Evolutionary conservation across 2,329 filamentous ascomycete genomes (phyloP), one percentile per base, ranked within the genome.

Genomic region (Colletotrichum orchidophilum): DNA sequence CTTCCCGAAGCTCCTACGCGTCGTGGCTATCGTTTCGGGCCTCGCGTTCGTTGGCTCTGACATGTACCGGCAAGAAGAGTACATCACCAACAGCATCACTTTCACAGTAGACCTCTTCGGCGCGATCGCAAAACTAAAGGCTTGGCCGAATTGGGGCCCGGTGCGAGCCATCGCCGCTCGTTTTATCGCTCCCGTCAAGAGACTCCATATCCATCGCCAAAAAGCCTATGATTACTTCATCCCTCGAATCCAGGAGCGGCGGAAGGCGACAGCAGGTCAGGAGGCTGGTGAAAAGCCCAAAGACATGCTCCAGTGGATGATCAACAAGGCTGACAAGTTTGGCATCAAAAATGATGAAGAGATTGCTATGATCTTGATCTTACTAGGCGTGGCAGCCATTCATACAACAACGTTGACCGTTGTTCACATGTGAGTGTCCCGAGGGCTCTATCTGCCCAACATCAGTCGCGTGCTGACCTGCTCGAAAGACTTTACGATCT

Each of bases 261-360:
- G 42, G 3, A 4, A n/a, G n/a, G n/a, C 42, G 18, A 49, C 15
- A 6, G 6, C 2, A 1, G 7, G 18, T 21, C 2, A 13, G 2
- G 7, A 13, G 2, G 68, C 46, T 7, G 66, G 55, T 6, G 70
- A 76, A 29, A 80, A 80, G 70, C 83, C 83, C 0, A 81, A 85
- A 64, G 85, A 87, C 71, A 83, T 86, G 77, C 77, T 85, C 21
- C 82, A 85, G 74, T 86, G 85, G 85, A 35, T 86, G 4, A 77
- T 85, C 7, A 80, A 84, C 31, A 75, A 76, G 0, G 77, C 81
- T 24, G 72, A 76, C 2, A 80, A 83, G 74, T 80, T 80, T n/a
- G 74, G 73, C 3, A 74, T 75, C 6, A 63, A 76, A 68, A 75
- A 74, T n/a, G 77, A 80, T 65, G 77, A 79, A 50, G 78, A 81